Evolutionary conservation across 176 grass and related monocot genomes (phyloP), one percentile per base, ranked within the genome.

Genomic region (Phragmites australis): DNA sequence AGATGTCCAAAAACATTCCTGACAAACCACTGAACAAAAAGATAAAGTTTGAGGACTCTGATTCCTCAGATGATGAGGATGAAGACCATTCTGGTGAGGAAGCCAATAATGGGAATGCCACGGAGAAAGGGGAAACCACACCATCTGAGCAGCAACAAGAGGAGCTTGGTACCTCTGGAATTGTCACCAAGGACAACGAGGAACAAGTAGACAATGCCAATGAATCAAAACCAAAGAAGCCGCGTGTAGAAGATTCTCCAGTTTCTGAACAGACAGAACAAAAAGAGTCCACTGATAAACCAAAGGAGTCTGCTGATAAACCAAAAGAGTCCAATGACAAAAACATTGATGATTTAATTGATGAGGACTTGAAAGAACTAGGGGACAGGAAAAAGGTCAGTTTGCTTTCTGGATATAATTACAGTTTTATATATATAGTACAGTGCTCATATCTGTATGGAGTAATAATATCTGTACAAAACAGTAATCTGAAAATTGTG

Each of bases 281-380:
- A 58, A 76, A 68, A 16, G 72, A 57, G 26, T 13, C 72, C 9
- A 43, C 54, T 85, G 55, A 78, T 62, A 48, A 53, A 41, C 74
- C 64, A 60, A 40, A 56, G 54, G 73, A 50, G 52, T 19, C 41
- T 18, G 14, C 6, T 84, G 41, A 77, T 57, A 59, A 77, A 58
- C 72, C 52, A 41, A 62, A 68, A 53, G 53, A 82, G 86, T 5
- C 72, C 22, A 70, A 32, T 56, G 93, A 89, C 57, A 93, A 90
- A 79, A 81, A 86, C 75, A 98, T 98, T 84, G 95, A 94, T 44
- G 96, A 98, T 65, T 93, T 94, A 63, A 98, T 94, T 69, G 89
- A 93, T 42, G 92, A 94, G 48, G 96, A 94, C 47, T 82, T 94
- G 83, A 94, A 81, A 85, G 86, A 93, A 78, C 77, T 94, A 63